Evolutionary conservation across 2,329 filamentous ascomycete species (phyloP).

Genomic region (Bimuria novae-zelandiae): DNA sequence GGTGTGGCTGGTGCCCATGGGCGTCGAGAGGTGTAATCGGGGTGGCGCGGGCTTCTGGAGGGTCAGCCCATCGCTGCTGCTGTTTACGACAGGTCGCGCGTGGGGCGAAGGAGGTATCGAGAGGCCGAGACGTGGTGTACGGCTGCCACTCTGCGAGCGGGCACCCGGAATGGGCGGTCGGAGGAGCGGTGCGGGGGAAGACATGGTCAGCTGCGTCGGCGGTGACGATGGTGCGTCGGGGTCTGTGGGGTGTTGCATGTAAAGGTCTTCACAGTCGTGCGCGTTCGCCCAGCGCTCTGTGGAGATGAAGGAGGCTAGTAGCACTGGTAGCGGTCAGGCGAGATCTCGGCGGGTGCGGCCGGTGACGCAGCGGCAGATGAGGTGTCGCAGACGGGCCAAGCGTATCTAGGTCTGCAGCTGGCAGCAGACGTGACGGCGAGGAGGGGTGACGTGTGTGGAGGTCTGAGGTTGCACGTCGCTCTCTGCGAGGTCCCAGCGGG

Average conservation of each 20-base stretch:
- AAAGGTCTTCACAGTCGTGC: conserved; percentile 13
- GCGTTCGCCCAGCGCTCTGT: not conserved
- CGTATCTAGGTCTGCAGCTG: conserved; percentile 5
- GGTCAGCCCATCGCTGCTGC: conserved; percentile 48
- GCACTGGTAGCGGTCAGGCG: not conserved
- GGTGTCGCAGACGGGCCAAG: conserved; percentile 11
- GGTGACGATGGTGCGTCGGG: conserved; percentile 24
- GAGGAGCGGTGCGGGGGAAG: conserved; percentile 77
- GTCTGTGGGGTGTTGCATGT: conserved; percentile 30
- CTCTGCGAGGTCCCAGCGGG: conserved; percentile 31
- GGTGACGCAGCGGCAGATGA: conserved; percentile 15
- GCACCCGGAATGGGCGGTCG: conserved; percentile 79
- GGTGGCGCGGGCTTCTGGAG: conserved; percentile 68
- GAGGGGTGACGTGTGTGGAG: conserved; percentile 20
- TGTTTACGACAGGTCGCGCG: conserved; percentile 75
- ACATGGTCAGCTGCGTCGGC: conserved; percentile 59
- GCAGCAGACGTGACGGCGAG: conserved; percentile 16
- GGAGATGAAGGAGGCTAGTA: no score
- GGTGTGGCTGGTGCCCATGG: conserved; percentile 77
- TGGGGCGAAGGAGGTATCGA: conserved; percentile 89
- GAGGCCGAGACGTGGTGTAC: conserved; percentile 79
- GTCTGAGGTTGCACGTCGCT: conserved; percentile 27
- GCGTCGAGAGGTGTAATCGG: conserved; percentile 83
- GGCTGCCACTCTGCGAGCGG: conserved; percentile 60
- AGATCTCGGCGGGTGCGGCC: conserved; percentile 5